Percentiles rank a stretch among this genome's conserved stretches.
Evolutionary conservation across 179 eudicot species (phyloP).

Genomic region (Amaranthus tricolor): DNA sequence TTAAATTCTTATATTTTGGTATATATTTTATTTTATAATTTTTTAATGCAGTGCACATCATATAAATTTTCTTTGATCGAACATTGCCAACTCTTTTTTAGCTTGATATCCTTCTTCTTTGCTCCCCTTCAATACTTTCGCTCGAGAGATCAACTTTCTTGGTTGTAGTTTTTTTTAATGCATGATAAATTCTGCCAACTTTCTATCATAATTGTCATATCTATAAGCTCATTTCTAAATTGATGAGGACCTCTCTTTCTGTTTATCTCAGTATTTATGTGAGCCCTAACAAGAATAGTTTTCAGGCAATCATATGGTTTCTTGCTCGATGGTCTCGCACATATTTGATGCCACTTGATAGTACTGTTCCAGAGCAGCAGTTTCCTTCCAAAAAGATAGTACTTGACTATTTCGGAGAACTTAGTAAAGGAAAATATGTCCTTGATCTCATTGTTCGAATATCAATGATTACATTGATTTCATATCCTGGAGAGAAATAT

Average conservation of each 20-base stretch:
- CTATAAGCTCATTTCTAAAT: background rate
- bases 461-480: conserved; percentile 61
- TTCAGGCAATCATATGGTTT: conserved; percentile 92
- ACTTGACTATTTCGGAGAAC: conserved; percentile 57
- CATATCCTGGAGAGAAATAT: conserved; percentile 90
- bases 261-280: background rate
- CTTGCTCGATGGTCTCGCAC: conserved; percentile 92
- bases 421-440: conserved; percentile 60
- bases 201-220: background rate
- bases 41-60: no score
- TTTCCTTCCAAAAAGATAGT: conserved; percentile 44
- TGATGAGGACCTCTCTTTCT: background rate
- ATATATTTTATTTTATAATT: no score
- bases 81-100: background rate
- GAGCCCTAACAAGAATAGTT: background rate
- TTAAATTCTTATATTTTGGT: no score
- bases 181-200: background rate
- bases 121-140: background rate
- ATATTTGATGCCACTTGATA: conserved; percentile 60
- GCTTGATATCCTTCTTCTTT: background rate
- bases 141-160: background rate
- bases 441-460: conserved; percentile 64
- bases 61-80: no score
- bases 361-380: conserved; percentile 29
- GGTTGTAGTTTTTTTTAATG: background rate